Evolutionary conservation across 495 filamentous ascomycete species (phyloP), one percentile per base, ranked within the genome.

Genomic region (Parathielavia appendiculata): DNA sequence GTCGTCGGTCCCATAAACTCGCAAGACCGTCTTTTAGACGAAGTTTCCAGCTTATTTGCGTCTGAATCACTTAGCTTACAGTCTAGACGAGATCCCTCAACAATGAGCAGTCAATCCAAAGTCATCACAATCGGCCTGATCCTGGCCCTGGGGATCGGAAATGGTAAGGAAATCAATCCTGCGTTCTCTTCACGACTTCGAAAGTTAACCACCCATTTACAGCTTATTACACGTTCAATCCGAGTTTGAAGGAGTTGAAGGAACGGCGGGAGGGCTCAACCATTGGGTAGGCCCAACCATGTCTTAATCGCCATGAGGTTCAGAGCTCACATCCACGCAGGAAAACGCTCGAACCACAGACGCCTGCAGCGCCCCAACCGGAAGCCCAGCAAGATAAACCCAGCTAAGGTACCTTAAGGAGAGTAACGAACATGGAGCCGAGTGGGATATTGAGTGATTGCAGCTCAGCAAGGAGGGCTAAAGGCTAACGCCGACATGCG

Each of bases 151-250:
- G 68, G 68, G 1, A 56, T 70, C n/a, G 56, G 60, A 8, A 70
- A 70, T 58, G 68, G 68, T 70, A 49, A 13, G 56, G 8, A 14
- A n/a, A 1, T 10, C 14, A n/a, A 32, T 1, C 13, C 19, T 20
- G 12, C 9, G 7, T 17, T 19, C 17, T 32, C 11, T 1, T 14
- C 32, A 50, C 11, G 50, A 9, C 2, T 34, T 14, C 5, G 26
- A 23, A 38, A 40, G 36, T 48, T 44, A 19, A n/a, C 12, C 26
- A 30, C 26, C 26, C 12, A 39, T 13, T n/a, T n/a, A 12, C 54
- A 81, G 78, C 75, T 17, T 69, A 72, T 51, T 78, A 74, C 58
- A 67, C 71, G 4, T 77, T 79, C 57, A 64, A 66, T 16, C 75
- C 77, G 9, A 50, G 59, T 20, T 60, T 80, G 5, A 67, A 68